Evolutionary conservation across 1,284 basidiomycete genomes (phyloP).

Genomic region (Tetrapyrgos nigripes): DNA sequence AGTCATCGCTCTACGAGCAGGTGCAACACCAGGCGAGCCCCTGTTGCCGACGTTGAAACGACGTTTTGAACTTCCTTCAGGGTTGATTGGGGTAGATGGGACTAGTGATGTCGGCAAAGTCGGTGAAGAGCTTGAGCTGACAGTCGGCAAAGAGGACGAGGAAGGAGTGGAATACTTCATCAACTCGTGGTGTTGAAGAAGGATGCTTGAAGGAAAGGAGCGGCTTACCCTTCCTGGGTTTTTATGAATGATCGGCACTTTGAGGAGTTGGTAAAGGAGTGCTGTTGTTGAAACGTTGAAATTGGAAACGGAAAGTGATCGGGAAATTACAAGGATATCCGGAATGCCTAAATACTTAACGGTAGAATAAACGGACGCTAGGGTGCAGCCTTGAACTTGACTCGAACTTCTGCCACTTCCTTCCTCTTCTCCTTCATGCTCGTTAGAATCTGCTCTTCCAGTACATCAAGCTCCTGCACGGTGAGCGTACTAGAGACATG

Average conservation of each 20-base stretch:
- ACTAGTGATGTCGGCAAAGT: neutral
- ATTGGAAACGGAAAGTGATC: constrained; percentile 19
- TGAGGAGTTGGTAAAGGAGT: too few species aligned
- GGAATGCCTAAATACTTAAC: neutral
- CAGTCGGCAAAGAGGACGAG: neutral
- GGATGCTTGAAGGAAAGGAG: too few species aligned
- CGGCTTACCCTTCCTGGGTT: neutral
- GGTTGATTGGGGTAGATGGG: neutral
- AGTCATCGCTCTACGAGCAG: neutral
- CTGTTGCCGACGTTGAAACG: neutral
- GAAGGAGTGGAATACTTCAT: neutral
- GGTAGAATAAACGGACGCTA: constrained; percentile 17
- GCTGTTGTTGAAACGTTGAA: constrained; percentile 17
- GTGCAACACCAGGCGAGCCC: neutral
- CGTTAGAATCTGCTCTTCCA: constrained; percentile 70
- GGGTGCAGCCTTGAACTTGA: constrained; percentile 64
- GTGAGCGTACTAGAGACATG: constrained; percentile 68
- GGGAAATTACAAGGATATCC: neutral
- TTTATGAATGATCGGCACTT: constrained; percentile 33
- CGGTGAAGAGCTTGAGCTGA: neutral
- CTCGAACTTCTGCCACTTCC: constrained; percentile 82
- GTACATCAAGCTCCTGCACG: constrained; percentile 58
- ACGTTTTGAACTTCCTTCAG: neutral
- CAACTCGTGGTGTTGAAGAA: neutral
- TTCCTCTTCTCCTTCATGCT: constrained; percentile 66